These are phyloP conservation scores for Penicillium brevicompactum DNA, from an alignment of 2,329 filamentous ascomycete genomes.

Conservation along the genomic window DNA sequence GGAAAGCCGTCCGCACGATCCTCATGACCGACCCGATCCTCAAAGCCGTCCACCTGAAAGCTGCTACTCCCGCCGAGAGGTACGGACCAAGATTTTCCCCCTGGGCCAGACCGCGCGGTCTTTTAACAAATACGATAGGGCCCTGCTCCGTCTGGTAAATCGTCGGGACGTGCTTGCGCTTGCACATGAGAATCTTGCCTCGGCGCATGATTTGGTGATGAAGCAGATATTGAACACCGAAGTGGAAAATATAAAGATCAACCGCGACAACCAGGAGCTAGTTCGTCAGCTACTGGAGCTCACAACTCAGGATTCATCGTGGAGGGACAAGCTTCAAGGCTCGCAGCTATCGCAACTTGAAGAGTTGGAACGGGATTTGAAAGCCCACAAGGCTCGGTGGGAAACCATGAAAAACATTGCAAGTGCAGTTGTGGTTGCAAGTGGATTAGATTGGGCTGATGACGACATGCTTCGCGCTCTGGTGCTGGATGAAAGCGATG, in stretches of 20 bases:
- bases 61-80: slow-evolving; percentile 68
- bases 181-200: slow-evolving; percentile 61
- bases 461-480: slow-evolving; percentile 68
- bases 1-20: slow-evolving; percentile 68
- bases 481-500: slow-evolving; percentile 69
- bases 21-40: slow-evolving; percentile 74
- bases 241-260: slow-evolving; percentile 59
- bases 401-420: slow-evolving; percentile 75
- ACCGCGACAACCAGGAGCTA: slow-evolving; percentile 63
- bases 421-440: slow-evolving; percentile 77
- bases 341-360: slow-evolving; percentile 59
- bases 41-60: slow-evolving; percentile 72
- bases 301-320: slow-evolving; percentile 57
- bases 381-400: slow-evolving; percentile 66
- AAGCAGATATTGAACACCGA: slow-evolving; percentile 60
- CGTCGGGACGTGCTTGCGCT: slow-evolving; percentile 69
- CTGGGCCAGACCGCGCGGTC: slow-evolving; percentile 2
- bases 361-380: slow-evolving; percentile 61
- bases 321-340: slow-evolving; percentile 57
- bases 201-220: slow-evolving; percentile 54
- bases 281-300: slow-evolving; percentile 66
- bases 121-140: slow-evolving; percentile 49
- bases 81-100: slow-evolving; percentile 38
- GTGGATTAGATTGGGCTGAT: slow-evolving; percentile 78
- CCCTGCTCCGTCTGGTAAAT: slow-evolving; percentile 67